Evolutionary conservation across 208 protist species (phyloP).

Genomic region (Histomonas meleagridis): DNA sequence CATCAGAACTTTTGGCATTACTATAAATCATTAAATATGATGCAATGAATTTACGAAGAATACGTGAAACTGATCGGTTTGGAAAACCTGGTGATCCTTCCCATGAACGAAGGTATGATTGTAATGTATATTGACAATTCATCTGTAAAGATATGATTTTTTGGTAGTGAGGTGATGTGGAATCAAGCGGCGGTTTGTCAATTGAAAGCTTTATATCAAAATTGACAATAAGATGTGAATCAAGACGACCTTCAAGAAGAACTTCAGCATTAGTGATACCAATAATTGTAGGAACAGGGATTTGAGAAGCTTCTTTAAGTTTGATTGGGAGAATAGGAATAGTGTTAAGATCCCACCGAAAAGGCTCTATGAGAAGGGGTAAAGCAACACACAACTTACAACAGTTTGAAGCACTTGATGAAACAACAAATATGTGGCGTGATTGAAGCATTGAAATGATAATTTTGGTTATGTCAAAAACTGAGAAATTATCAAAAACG

Average conservation of each 20-base stretch:
- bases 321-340: not conserved
- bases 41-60: not conserved
- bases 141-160: not conserved
- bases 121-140: not conserved
- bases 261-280: not conserved
- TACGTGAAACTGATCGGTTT: not conserved
- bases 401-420: not conserved
- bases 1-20: too few relatives aligned
- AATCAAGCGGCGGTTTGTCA: not conserved
- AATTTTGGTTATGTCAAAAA: conserved; percentile 14
- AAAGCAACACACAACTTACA: not conserved
- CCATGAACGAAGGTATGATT: not conserved
- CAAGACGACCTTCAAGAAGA: not conserved
- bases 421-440: not conserved
- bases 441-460: conserved; percentile 9
- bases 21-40: not conserved
- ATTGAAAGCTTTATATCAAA: not conserved
- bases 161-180: not conserved
- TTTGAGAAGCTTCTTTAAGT: not conserved
- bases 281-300: conserved; percentile 25
- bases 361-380: conserved; percentile 12
- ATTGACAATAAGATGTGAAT: not conserved
- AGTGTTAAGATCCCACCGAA: not conserved
- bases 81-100: not conserved
- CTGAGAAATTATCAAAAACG: not conserved